Evolutionary conservation across 2,329 filamentous ascomycete genomes (phyloP).

Genomic region (Didymella pinodella): DNA sequence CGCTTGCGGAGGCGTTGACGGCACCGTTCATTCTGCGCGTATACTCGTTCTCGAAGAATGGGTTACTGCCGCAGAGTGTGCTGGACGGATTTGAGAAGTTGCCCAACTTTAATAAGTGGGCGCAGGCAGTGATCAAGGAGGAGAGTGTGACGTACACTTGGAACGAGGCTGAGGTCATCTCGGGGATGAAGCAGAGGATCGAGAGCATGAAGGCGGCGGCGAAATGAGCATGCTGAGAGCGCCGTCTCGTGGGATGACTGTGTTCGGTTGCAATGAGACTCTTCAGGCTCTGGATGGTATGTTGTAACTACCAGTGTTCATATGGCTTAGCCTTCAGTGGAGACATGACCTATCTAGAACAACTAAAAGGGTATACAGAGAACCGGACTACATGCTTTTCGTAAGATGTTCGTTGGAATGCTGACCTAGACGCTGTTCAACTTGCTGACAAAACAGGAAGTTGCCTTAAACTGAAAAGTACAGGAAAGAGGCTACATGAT

Average conservation of each 20-base stretch:
- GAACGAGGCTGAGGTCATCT: conserved; percentile 40
- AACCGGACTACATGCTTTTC: conserved; percentile 7
- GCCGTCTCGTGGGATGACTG: background rate
- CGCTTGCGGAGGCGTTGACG: conserved; percentile 73
- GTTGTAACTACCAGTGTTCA: background rate
- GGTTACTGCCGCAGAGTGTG: conserved; percentile 62
- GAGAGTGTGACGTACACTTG: conserved; percentile 67
- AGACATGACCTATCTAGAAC: conserved; percentile 4
- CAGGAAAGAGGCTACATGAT: background rate
- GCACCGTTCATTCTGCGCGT: conserved; percentile 73
- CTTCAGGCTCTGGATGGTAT: background rate
- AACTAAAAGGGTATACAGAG: background rate
- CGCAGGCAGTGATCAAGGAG: conserved; percentile 64
- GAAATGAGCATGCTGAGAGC: conserved; percentile 20
- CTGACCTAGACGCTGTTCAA: background rate
- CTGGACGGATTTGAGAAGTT: conserved; percentile 60
- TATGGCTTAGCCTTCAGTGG: conserved; percentile 1
- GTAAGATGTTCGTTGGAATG: conserved; percentile 1
- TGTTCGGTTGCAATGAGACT: background rate
- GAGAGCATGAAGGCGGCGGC: conserved; percentile 36
- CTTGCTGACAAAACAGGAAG: background rate
- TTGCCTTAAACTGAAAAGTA: background rate
- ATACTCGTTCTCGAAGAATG: conserved; percentile 62
- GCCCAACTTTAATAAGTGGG: conserved; percentile 76
- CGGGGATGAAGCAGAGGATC: conserved; percentile 32